Base-by-base conservation (phyloP, 495 filamentous ascomycete genomes). In the Aspergillus kassunensis region DNA sequence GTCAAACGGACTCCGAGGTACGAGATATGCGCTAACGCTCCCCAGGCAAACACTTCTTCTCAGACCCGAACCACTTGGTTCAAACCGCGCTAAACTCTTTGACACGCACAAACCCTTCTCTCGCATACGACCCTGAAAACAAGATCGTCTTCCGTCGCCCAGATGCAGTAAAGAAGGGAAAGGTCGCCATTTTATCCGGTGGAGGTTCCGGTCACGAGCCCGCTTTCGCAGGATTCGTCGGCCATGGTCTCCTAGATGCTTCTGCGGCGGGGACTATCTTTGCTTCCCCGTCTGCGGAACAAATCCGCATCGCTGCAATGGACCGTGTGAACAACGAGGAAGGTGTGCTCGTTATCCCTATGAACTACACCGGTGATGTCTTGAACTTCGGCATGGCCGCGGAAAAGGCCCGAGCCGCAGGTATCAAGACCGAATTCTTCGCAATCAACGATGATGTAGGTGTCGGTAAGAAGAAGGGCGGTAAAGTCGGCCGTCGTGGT, bases 361-460 rank as follows among this genome's bases (percentile, higher is more conserved):
- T 79, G 69, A 86, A 86, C 65, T 86, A 86, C 56, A 86, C 83
- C 4, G 76, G 77, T 16, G 93, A 98, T 68, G 84, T 96, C 35
- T 75, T 98, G 46, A 93, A 97, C 67, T 98, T 98, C 65, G 93
- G 93, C 30, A 85, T 97, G 77, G 93, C 84, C 0, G 86, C 91
- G 16, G 93, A 97, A 69, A 97, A 96, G 73, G 91, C 90, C 10
- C 84, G 86, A 53, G 91, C 91, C 0, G 78, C 82, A 0, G 93
- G 89, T 0, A 69, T 90, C 40, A 71, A 83, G 23, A 88, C 90
- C 0, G 91, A 97, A 64, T 96, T 97, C 85, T 85, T 96, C 19
- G 85, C 96, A 9, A 91, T 97, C 27, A 90, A 83, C n/a, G 93
- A 98, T 59, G 93, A 98, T 67, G 93, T 91, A 0, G 90, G 92